Evolutionary conservation across 768 basidiomycete species (phyloP), one percentile per base, ranked within the genome.

Genomic region (Boletus vinaceobasis): DNA sequence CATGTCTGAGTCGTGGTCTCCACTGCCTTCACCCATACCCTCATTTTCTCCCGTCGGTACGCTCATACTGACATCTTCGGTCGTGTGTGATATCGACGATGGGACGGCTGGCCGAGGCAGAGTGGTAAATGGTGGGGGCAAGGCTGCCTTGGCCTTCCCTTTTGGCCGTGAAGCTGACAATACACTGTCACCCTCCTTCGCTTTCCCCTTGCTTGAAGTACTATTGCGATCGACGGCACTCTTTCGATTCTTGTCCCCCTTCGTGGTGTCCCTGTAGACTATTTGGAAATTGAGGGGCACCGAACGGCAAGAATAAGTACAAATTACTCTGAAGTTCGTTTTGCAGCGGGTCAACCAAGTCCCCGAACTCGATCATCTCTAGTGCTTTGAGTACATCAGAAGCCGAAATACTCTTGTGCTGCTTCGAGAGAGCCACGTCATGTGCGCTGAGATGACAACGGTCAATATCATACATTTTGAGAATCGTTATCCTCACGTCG

Each of bases 371-470:
- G 35, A 91, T 79, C 52, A 82, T 73, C 65, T 93, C 90, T 9
- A 94, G 78, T 0, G 90, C 94, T 65, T 88, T 90, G 57, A 95
- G 81, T 0, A 97, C 91, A 65, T 96, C 94, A 0, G 92, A 85
- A 0, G 92, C 91, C 6, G 91, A 88, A 40, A 95, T 88, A 54
- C 88, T 88, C 70, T 93, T 94, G 70, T 90, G 90, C 54, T 90
- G 87, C 58, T 90, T 87, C 3, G 85, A 83, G n/a, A 77, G 71
- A 0, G 94, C 90, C 17, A 94, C 86, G 58, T 95, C 93, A 59
- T 95, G 93, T 0, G 94, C 90, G 7, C 93, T 95, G 51, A 31
- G 27, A 39, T 10, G 39, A 44, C 10, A 7, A 17, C 1, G 17
- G 43, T 65, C 50, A 67, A 49, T n/a, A 29, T 32, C 36, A 45